Conservation (phyloP, 1,139 yeast genomes). For the Sugiyamaella xylanicola region DNA sequence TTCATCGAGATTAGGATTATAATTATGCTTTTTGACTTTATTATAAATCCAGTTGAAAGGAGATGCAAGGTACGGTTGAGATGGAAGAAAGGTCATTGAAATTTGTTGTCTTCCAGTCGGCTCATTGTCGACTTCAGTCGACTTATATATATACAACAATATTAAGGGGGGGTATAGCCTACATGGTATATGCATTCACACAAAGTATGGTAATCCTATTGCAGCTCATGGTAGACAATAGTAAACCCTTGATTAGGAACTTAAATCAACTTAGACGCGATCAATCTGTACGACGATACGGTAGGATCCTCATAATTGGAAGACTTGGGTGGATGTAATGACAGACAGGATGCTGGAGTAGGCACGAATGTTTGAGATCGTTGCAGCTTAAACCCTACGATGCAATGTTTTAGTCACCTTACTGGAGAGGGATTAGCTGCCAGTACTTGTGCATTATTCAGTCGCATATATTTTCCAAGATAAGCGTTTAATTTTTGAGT, state of each 20-base stretch:
- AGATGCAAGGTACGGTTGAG: slow-evolving; percentile 3
- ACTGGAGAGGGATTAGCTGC: background rate
- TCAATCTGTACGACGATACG: slow-evolving; percentile 1
- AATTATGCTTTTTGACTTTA: slow-evolving; percentile 7
- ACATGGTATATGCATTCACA: slow-evolving; percentile 1
- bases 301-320: slow-evolving; percentile 1
- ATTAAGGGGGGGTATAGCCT: background rate
- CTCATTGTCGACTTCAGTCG: background rate
- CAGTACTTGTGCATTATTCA: slow-evolving; percentile 3
- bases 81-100: slow-evolving; percentile 4
- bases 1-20: slow-evolving; percentile 10
- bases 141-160: background rate
- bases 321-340: background rate
- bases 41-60: slow-evolving; percentile 16
- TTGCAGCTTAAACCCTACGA: background rate
- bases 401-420: slow-evolving; percentile 2
- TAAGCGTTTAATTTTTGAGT: slow-evolving; percentile 2
- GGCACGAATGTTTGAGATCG: slow-evolving; percentile 1
- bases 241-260: slow-evolving; percentile 9
- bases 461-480: background rate
- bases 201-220: background rate
- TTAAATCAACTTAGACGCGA: slow-evolving; percentile 5
- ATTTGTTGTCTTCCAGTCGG: background rate
- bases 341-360: background rate
- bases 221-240: background rate